Base-by-base conservation (phyloP, 345 rosid genomes). In the Sonneratia caseolaris region DNA sequence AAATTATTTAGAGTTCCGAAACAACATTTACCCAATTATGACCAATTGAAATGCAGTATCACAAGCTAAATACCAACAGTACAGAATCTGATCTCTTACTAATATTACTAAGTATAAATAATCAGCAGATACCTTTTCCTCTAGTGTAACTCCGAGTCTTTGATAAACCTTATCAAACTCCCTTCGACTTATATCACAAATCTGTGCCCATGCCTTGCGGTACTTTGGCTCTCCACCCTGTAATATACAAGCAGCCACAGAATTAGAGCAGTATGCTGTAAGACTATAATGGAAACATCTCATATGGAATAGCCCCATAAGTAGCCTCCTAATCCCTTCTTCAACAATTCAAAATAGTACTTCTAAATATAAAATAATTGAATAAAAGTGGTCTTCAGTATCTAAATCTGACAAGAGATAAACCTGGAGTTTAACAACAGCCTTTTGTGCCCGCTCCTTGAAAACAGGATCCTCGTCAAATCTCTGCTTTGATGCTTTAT, bases 371-470 rank as follows among this genome's bases (percentile, higher is more conserved):
- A 18, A 66, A 37, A 48, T 15, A 48, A 27, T 69, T 22, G 37
- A 68, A 2, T 11, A 7, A 40, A 48, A 14, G 40, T 1, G 21
- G 7, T 48, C 24, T 0, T 45, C 3, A 7, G 37, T 12, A 69
- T 36, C 36, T 18, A 36, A 19, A 5, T 37, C 13, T 48, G 2
- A 8, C n/a, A 15, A 14, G 13, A 36, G 36, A 56, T 66, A 80
- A 67, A 90, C 98, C 98, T 92, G 96, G 47, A 93, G 93, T 27
- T 78, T 87, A 79, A 91, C 96, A 66, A 93, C 98, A 49, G 91
- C 98, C 80, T 75, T 82, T 48, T 91, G 96, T 65, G 98, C 97
- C 81, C 81, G 84, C 73, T 89, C 88, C 86, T 91, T 89, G 73
- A 91, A 93, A 32, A 40, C 86, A 4, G 82, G 62, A 78, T 89